Conservation (phyloP, 176 grass and related monocot species). For the Carex pumila region DNA sequence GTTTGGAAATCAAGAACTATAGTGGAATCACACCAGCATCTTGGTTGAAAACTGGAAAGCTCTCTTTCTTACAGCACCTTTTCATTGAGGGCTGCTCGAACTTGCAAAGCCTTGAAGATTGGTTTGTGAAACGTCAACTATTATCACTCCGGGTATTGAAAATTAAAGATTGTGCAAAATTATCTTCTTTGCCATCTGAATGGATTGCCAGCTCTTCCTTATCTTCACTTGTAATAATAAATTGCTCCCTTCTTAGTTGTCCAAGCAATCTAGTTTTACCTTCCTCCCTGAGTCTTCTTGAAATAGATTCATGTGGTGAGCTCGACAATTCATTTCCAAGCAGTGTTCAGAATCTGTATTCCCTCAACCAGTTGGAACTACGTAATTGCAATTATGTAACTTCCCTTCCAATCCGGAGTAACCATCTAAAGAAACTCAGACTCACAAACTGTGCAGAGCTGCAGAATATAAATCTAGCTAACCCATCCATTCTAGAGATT, state of each 20-base stretch:
- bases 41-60: neutral
- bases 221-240: neutral
- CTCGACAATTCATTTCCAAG: neutral
- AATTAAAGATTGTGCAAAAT: neutral
- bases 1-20: constrained; percentile 10
- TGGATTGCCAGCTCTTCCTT: neutral
- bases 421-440: neutral
- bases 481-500: neutral
- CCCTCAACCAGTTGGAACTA: neutral
- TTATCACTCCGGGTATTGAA: neutral
- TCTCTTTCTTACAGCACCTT: neutral
- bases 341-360: neutral
- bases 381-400: neutral
- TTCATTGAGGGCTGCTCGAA: neutral
- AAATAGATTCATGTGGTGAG: neutral
- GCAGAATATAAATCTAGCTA: neutral
- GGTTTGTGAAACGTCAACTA: neutral
- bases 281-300: neutral
- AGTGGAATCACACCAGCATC: neutral
- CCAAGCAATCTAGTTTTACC: neutral
- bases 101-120: neutral
- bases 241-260: neutral
- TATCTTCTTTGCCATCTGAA: neutral
- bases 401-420: neutral
- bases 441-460: neutral